Base-by-base conservation (phyloP, 2,329 filamentous ascomycete species). In the Pseudohalonectria lignicola region DNA sequence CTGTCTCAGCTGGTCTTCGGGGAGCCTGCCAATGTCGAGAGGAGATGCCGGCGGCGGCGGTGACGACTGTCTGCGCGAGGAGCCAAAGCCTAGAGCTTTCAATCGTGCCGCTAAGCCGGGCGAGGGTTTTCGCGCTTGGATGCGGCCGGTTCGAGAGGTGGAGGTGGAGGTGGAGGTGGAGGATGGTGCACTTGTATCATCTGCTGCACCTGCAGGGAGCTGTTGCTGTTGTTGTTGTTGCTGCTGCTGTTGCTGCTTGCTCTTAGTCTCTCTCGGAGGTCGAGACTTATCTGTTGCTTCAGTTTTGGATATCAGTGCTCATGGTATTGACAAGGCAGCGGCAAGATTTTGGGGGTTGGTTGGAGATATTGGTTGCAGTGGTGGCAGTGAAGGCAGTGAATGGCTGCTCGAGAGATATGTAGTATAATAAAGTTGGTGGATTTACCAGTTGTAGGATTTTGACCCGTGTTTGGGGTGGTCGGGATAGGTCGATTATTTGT, bases 1-100 rank as follows among this genome's bases (percentile, higher is more conserved):
- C 51, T 77, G 69, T 47, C 76, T 72, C 41, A 86, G 67, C 50
- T 85, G 79, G 46, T 78, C 67, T 57, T 85, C 77, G 49, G 81
- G 69, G 39, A 86, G 75, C 43, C 81, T 76, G 47, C 81, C 81
- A 50, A 85, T 67, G 51, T 73, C 68, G 55, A 53, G 50, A 18
- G 39, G 41, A 7, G 46, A 45, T 9, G 56, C 47, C 13, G n/a
- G n/a, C 38, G 58, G 46, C 32, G 54, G 55, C 31, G 53, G 55
- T 31, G 59, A 53, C 44, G 59, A 49, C 42, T 62, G 45, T 5
- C 15, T 60, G 45, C 61, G 62, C 37, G 57, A 45, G 19, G 59
- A 56, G 40, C 72, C 73, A 45, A 81, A 78, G 29, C 76, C 76
- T 32, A 81, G 63, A 31, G 76, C 76, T 52, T 76, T 79, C 39